Evolutionary conservation across 805 yeast genomes (phyloP).

Genomic region (Starmerella vaccinii): DNA sequence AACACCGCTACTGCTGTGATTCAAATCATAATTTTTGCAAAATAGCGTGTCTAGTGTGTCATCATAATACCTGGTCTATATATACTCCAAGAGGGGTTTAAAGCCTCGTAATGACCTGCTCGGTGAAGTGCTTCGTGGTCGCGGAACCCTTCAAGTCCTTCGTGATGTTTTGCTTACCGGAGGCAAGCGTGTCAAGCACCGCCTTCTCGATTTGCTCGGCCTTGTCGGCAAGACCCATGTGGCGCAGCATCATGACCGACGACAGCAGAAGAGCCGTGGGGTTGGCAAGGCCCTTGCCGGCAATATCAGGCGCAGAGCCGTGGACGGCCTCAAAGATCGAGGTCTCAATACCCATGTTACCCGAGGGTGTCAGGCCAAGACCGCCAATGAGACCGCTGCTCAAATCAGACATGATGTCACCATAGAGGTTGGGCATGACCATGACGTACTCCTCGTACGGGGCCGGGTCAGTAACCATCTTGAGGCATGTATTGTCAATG

Average conservation of each 20-base stretch:
- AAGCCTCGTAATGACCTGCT: slow-evolving; percentile 67
- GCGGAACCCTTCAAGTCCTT: slow-evolving; percentile 93
- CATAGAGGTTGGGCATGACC: slow-evolving; percentile 99
- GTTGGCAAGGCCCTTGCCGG: slow-evolving; percentile 97
- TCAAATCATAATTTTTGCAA: neutral
- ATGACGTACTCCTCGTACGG: slow-evolving; percentile 79
- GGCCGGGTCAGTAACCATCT: slow-evolving; percentile 78
- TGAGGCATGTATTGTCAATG: slow-evolving; percentile 90
- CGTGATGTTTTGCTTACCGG: slow-evolving; percentile 93
- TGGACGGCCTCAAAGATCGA: slow-evolving; percentile 99
- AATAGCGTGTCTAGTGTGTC: neutral
- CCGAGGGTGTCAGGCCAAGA: slow-evolving; percentile 96
- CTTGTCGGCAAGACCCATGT: slow-evolving; percentile 76
- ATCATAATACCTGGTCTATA: neutral
- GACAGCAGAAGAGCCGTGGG: slow-evolving; percentile 95
- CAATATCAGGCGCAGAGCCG: slow-evolving; percentile 99
- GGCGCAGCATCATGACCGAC: slow-evolving; percentile 98
- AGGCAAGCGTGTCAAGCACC: slow-evolving; percentile 76
- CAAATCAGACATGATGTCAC: slow-evolving; percentile 97
- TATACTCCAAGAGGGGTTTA: neutral
- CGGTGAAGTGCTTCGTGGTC: slow-evolving; percentile 78
- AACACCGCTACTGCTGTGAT: too few species aligned
- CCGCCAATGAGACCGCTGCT: slow-evolving; percentile 98
- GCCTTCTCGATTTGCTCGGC: slow-evolving; percentile 85
- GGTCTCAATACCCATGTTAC: slow-evolving; percentile 97